These are phyloP conservation scores for Jacaranda copaia DNA, from an alignment of 257 asterid species.

Conservation along the genomic window DNA sequence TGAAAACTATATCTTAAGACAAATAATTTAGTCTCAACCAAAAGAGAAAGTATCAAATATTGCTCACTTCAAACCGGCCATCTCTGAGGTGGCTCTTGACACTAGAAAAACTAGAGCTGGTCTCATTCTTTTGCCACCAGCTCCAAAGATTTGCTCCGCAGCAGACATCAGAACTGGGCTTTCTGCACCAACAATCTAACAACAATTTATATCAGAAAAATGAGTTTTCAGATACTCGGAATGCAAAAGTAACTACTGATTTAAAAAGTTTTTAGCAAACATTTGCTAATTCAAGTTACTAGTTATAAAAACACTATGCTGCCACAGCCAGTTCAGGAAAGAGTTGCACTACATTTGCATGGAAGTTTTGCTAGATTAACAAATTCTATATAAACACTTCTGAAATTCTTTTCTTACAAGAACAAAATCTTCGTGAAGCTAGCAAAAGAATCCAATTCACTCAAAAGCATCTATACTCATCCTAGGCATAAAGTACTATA, in stretches of 20 bases:
- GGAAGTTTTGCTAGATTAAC: not conserved
- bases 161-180: conserved; percentile 96
- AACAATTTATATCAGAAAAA: conserved; percentile 41
- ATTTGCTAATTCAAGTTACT: not conserved
- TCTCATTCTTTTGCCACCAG: conserved; percentile 97
- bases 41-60: conserved; percentile 25
- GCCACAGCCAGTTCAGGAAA: not conserved
- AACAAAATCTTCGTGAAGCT: not conserved
- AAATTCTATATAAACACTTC: not conserved
- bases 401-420: not conserved
- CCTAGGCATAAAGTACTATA: not conserved
- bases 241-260: not conserved
- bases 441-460: not conserved
- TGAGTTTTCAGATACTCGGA: not conserved
- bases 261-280: no score
- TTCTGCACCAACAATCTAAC: conserved; percentile 96
- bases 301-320: not conserved
- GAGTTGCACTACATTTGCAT: not conserved
- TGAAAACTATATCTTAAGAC: conserved; percentile 16
- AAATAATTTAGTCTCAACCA: not conserved
- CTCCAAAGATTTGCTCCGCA: conserved; percentile 96
- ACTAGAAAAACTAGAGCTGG: conserved; percentile 94
- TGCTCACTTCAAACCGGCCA: conserved; percentile 77
- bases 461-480: not conserved
- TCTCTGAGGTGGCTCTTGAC: conserved; percentile 88